A percentile compares a stretch with the other conserved stretches of the same genome.
These are phyloP conservation scores for Pilaira anomala DNA, from an alignment of 192 early-diverging fungal species.

Conservation along the genomic window DNA sequence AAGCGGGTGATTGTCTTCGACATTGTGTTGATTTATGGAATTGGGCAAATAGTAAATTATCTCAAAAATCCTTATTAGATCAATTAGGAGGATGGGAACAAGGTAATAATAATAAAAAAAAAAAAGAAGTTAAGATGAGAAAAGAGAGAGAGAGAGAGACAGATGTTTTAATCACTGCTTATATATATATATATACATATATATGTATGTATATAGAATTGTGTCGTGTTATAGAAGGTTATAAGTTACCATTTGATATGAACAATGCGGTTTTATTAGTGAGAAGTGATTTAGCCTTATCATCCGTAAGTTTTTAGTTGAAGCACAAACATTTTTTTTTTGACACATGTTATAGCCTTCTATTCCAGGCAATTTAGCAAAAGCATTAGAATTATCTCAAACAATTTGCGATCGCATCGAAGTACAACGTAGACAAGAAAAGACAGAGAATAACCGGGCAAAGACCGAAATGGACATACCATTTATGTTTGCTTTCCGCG, in stretches of 20 bases:
- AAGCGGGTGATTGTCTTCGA: constrained; percentile 27
- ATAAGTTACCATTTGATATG: constrained; percentile 34
- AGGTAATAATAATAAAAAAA: too few relatives aligned
- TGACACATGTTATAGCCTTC: constrained; percentile 24
- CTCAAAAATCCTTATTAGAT: background rate
- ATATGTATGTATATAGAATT: constrained; percentile 13
- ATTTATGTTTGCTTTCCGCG: constrained; percentile 39
- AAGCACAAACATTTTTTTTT: background rate
- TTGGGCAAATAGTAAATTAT: constrained; percentile 10
- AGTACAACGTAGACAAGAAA: constrained; percentile 26
- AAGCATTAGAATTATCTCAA: constrained; percentile 34
- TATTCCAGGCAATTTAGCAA: constrained; percentile 30
- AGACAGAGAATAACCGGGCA: constrained; percentile 1
- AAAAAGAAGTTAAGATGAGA: background rate
- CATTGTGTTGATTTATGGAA: constrained; percentile 29
- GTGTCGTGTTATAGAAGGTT: constrained; percentile 21
- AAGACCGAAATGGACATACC: constrained; percentile 28
- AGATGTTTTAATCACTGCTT: too few relatives aligned
- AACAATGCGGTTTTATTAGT: constrained; percentile 31
- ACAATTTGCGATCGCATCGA: constrained; percentile 36
- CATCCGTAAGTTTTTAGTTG: constrained; percentile 16
- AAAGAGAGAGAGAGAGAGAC: background rate
- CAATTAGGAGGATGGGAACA: constrained; percentile 23
- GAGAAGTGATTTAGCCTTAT: constrained; percentile 33
- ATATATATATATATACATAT: background rate